Evolutionary conservation across 805 yeast species (phyloP), one percentile per base, ranked within the genome.

Genomic region (Wickerhamomyces kurtzmanii): DNA sequence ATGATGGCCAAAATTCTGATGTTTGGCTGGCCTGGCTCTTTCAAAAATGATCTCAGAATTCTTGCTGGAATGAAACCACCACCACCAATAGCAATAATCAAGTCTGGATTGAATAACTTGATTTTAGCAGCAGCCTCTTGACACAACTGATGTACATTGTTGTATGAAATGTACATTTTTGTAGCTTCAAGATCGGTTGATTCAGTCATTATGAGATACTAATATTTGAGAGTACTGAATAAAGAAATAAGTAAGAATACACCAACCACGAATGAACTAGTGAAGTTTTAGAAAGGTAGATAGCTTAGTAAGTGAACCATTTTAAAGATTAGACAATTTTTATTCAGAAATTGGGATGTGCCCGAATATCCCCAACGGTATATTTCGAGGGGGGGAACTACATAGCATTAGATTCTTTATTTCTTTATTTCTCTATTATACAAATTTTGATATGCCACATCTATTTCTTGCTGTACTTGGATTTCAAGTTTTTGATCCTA

Each of bases 1-100:
- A 91, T 93, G 42, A 89, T 84, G 26, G 98, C 96, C 75, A 87
- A 89, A 47, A 89, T 85, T 46, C 94, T 78, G 35, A 86, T 78
- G 45, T 87, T 89, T 43, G 93, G 89, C 34, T 77, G 63, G 34
- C 94, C 94, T 17, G 81, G 83, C 40, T 78, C 81, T 56, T 87
- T 89, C 42, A 89, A 64, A 57, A 89, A 91, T 2, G 97, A 77
- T 55, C 98, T 75, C 52, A 89, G 68, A 58, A 91, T 91, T 54
- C 98, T 75, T 7, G 98, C 96, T 16, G 97, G 98, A 33, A 89
- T 91, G 55, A 89, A 84, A 2, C 97, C 98, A 51, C 98, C 95
- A 44, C 95, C 95, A 48, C 94, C 98, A 47, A 89, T 85, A 42
- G 97, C 96, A 37, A 89, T 83, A 57, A 87, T 83, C 33, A 84